Evolutionary conservation across 768 basidiomycete species (phyloP), one percentile per base, ranked within the genome.

Genomic region (Antrodiella citrinella): DNA sequence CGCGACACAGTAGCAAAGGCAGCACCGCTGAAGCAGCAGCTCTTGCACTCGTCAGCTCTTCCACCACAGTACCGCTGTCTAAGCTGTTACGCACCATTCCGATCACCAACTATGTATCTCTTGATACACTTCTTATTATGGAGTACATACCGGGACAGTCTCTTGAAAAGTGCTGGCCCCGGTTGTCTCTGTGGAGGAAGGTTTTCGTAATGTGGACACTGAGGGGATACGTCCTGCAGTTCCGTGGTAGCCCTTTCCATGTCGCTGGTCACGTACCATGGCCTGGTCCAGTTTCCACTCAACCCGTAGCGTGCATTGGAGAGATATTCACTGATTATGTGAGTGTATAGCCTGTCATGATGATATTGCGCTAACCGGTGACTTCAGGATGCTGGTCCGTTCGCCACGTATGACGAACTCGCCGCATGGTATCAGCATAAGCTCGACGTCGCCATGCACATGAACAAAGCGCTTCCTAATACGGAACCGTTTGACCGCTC

Each of bases 341-440:
- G 24, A 25, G 49, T 48, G 18, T 41, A 26, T 18, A 25, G 24
- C 23, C n/a, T 19, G 38, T 45, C 5, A n/a, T 2, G 11, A 20
- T 13, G 13, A n/a, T 5, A 4, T 4, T 22, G 18, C n/a, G n/a
- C n/a, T n/a, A n/a, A n/a, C n/a, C n/a, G n/a, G 26, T 15, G 24
- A 4, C 4, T 7, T 26, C 48, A 53, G 52, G 52, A 62, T 30
- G 59, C 54, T 9, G 65, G 65, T 15, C 66, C 66, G 5, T 67
- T 66, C 47, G 22, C 44, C 3, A 57, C 65, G 1, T 66, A 66
- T 46, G 44, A 45, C 4, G 64, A 59, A 7, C 52, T 66, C 49
- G 46, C 59, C 2, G 52, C 49, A 1, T 63, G 62, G 60, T 65
- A 53, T 50, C 42, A 24, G 44, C 51, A 54, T 48, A 52, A 54